Evolutionary conservation across 768 basidiomycete species (phyloP), one percentile per base, ranked within the genome.

Genomic region (Phanerodontia chrysosporium): DNA sequence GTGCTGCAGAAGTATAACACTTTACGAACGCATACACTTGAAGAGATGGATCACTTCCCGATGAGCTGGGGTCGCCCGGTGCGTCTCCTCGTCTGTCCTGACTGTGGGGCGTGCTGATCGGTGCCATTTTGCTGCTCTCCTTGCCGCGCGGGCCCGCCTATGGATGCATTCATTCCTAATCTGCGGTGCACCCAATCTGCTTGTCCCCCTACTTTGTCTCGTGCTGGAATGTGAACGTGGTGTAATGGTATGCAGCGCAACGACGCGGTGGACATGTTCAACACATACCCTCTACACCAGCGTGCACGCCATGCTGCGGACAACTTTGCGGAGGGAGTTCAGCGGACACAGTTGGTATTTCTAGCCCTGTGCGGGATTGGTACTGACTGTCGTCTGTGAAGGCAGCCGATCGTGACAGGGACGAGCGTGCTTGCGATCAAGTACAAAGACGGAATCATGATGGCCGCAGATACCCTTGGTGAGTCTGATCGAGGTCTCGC

Each of bases 381-480:
- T 42, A 18, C 39, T 42, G 18, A 42, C 39, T n/a, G 12, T 1
- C 2, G 5, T 45, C 12, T 54, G 48, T 25, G 45, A 58, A 94
- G 92, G 68, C 90, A 95, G 67, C 97, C 97, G 10, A 87, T 98
- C 60, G 93, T 98, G 9, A 98, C 96, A 0, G 97, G 96, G 58
- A 95, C 96, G n/a, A 92, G 89, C 58, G 94, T 99, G 5, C 81
- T 99, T 32, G 97, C 90, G 2, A 79, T 99, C 74, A 91, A 92
- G 74, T 98, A 83, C 81, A 94, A 95, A 73, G 94, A 92, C 67
- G 97, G 97, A 9, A 84, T 99, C 64, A 96, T 99, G 92, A 86
- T 99, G 80, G 95, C 97, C 29, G 95, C 97, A 36, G 97, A 99
- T 79, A 98, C 89, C 68, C 88, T 98, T 52, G 95, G 95, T 95